Evolutionary conservation across 176 grass and related monocot species (phyloP).

Genomic region (Phoenix dactylifera): DNA sequence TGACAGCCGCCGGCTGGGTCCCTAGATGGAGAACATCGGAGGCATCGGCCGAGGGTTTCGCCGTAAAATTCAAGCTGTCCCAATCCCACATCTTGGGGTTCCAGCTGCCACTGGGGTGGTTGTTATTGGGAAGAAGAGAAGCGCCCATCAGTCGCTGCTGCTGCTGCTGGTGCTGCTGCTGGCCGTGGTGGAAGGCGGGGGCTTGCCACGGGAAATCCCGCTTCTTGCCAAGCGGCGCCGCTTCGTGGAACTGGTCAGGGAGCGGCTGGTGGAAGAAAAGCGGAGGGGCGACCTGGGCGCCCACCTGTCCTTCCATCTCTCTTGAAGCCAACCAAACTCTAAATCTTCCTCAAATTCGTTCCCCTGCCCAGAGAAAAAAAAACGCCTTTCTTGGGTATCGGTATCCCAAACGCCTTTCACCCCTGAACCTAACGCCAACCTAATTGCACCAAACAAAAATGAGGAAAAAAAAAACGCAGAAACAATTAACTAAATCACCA

Average conservation of each 20-base stretch:
- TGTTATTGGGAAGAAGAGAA: background rate
- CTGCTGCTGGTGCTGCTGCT: conserved; percentile 3
- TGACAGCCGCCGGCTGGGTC: conserved; percentile 4
- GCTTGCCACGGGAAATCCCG: conserved; percentile 23
- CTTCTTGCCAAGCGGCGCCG: conserved; percentile 16
- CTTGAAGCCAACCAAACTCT: background rate
- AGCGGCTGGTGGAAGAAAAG: conserved; percentile 49
- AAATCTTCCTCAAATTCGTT: background rate
- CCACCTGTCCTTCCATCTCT: conserved; percentile 68
- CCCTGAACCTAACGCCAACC: too few species aligned
- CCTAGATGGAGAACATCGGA: conserved; percentile 17
- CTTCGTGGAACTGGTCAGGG: conserved; percentile 38
- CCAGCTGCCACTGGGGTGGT: conserved; percentile 42
- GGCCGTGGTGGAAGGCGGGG: background rate
- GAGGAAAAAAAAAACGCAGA: too few species aligned
- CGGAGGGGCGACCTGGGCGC: conserved; percentile 64
- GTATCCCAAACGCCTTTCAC: too few species aligned
- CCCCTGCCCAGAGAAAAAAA: background rate
- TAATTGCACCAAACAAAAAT: too few species aligned
- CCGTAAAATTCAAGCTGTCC: conserved; percentile 67
- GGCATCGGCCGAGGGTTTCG: conserved; percentile 29
- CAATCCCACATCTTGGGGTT: conserved; percentile 85
- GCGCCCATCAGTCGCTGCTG: conserved; percentile 16
- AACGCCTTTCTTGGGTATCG: too few species aligned
- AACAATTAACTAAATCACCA: too few species aligned